These are phyloP conservation scores for Melocanna baccifera DNA, from an alignment of 176 grass and related monocot species.

Conservation along the genomic window DNA sequence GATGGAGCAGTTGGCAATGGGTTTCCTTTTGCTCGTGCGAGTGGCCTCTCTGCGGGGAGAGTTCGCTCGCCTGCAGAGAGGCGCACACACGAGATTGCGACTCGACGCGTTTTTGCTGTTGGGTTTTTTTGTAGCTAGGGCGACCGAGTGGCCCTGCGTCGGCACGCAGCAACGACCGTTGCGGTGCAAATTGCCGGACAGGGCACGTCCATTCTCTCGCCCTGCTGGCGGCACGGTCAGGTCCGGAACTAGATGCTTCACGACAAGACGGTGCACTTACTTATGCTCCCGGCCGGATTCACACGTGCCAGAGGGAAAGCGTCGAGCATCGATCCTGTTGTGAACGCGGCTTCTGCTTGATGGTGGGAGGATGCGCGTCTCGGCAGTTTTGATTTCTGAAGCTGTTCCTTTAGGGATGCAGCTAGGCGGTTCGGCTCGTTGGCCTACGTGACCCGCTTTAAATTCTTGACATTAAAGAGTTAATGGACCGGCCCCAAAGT, in stretches of 20 bases:
- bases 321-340: neutral
- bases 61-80: neutral
- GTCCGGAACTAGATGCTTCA: neutral
- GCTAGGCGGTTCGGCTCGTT: too few relatives aligned
- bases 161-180: too few relatives aligned
- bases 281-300: neutral
- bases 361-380: too few relatives aligned
- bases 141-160: too few relatives aligned
- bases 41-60: neutral
- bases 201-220: neutral
- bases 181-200: neutral
- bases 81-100: too few relatives aligned
- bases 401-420: too few relatives aligned
- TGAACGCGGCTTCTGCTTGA: neutral
- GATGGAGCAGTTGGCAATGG: neutral
- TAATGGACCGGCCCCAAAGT: too few relatives aligned
- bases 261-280: neutral
- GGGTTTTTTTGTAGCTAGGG: too few relatives aligned
- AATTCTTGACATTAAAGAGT: too few relatives aligned
- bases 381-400: neutral
- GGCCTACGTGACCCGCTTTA: too few relatives aligned
- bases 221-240: neutral
- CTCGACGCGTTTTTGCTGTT: neutral
- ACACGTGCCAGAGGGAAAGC: neutral
- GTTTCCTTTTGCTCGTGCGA: neutral